Conservation (phyloP, 805 yeast genomes). For the Kazachstania bromeliacearum region DNA sequence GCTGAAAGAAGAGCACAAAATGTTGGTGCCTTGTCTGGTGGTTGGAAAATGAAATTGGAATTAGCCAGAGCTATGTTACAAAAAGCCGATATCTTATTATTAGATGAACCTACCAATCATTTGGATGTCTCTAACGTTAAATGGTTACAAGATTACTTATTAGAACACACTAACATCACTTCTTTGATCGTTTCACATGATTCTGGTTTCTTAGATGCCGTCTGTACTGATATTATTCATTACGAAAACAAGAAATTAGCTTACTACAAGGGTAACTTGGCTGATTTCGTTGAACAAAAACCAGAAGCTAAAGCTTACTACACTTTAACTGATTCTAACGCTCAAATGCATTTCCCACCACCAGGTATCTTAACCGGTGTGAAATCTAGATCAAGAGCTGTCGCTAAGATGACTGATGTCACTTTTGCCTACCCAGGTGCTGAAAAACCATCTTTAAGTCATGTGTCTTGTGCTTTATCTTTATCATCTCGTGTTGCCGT, state of each 20-base stretch:
- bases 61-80: slow-evolving; percentile 97
- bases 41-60: slow-evolving; percentile 99
- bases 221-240: slow-evolving; percentile 93
- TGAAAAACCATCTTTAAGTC: slow-evolving; percentile 62
- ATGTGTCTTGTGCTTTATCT: slow-evolving; percentile 85
- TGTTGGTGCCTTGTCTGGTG: slow-evolving; percentile 94
- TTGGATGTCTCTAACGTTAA: slow-evolving; percentile 88
- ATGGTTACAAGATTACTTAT: slow-evolving; percentile 87
- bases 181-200: slow-evolving; percentile 96
- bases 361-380: slow-evolving; percentile 98
- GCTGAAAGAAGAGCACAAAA: slow-evolving; percentile 82
- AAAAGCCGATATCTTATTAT: slow-evolving; percentile 88
- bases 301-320: slow-evolving; percentile 97
- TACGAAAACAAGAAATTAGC: slow-evolving; percentile 92
- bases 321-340: slow-evolving; percentile 84
- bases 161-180: slow-evolving; percentile 76
- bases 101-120: slow-evolving; percentile 98
- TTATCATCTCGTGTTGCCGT: slow-evolving; percentile 95
- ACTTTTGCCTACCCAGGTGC: slow-evolving; percentile 89
- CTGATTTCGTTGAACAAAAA: slow-evolving; percentile 80
- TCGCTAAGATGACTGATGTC: slow-evolving; percentile 77
- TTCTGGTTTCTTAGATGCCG: slow-evolving; percentile 90
- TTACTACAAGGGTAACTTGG: slow-evolving; percentile 91
- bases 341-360: slow-evolving; percentile 96
- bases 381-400: slow-evolving; percentile 87